A percentile compares a stretch with the other conserved stretches of the same genome.
Conservation (phyloP, 2,329 filamentous ascomycete genomes). For the Stromatinia cepivora region DNA sequence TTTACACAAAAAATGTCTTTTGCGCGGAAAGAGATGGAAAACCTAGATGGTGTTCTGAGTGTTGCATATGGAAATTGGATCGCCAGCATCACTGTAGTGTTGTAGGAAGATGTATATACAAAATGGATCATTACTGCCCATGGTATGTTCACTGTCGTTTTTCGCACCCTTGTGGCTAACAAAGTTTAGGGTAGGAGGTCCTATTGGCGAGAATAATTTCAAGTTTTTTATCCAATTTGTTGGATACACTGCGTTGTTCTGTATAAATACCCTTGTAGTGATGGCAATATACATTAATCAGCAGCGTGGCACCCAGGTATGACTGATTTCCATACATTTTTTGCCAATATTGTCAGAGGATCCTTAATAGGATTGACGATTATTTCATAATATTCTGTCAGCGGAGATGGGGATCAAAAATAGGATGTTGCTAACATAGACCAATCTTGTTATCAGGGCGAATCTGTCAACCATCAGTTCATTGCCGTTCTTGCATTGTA, state of each 20-base stretch:
- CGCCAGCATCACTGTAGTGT: constrained; percentile 85
- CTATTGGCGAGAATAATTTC: constrained; percentile 82
- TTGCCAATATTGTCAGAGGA: neutral
- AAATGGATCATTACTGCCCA: constrained; percentile 96
- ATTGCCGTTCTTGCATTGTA: constrained; percentile 65
- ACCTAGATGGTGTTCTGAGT: constrained; percentile 84
- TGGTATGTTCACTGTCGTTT: constrained; percentile 50
- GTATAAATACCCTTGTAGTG: constrained; percentile 61
- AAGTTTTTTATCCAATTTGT: constrained; percentile 93
- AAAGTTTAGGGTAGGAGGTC: constrained; percentile 73
- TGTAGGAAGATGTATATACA: constrained; percentile 28
- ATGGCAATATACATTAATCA: constrained; percentile 61
- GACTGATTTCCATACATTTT: constrained; percentile 17
- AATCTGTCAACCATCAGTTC: constrained; percentile 56
- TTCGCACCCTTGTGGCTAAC: constrained; percentile 15
- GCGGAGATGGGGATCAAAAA: neutral
- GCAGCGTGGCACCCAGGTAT: constrained; percentile 42
- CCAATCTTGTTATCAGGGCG: constrained; percentile 30
- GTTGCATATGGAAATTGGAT: constrained; percentile 85
- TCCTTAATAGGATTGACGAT: neutral
- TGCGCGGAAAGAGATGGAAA: constrained; percentile 79
- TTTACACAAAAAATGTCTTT: constrained; percentile 82
- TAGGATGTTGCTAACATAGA: neutral
- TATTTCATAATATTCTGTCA: neutral
- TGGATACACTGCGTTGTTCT: constrained; percentile 69